Base-by-base conservation (phyloP, 2,329 filamentous ascomycete species). In the Ophiognomonia clavigignenti-juglandacearum region DNA sequence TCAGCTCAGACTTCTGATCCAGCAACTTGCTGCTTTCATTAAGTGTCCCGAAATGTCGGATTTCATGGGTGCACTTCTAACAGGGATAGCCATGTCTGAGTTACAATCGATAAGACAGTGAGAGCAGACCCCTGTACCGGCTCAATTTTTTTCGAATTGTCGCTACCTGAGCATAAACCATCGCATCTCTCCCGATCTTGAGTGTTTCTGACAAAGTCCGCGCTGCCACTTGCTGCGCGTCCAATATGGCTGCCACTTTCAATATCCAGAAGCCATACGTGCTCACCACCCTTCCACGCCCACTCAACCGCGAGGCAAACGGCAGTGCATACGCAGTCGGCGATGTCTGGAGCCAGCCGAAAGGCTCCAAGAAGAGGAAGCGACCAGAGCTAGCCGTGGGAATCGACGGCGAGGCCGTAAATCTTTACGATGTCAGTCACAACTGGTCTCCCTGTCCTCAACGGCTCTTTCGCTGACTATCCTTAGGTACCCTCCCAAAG, bases 191-290 rank as follows among this genome's bases (percentile, higher is more conserved):
- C 19, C 16, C 8, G 18, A n/a, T 18, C 16, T 18, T 22, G 5
- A 13, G 45, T 39, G 19, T 34, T 29, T 16, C 35, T 24, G 42
- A 29, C 16, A 14, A 34, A 23, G 40, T 18, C n/a, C n/a, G n/a
- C n/a, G n/a, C n/a, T n/a, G n/a, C n/a, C n/a, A n/a, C n/a, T n/a
- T n/a, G n/a, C n/a, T 23, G 43, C 29, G 31, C 43, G 41, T 42
- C 24, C 22, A 32, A 13, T 26, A 82, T 82, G 78, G 71, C 77
- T 55, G 74, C 76, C 37, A 75, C 77, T 53, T 80, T 82, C 57
- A 75, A 77, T 53, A 74, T 85, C 47, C 78, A 83, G 60, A 75
- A 75, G 65, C 81, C 82, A n/a, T 83, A 80, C 58, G 73, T 82
- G 50, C 67, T 85, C 53, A 77, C 80, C 27, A 67, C 77, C 8